Evolutionary conservation across 2,329 filamentous ascomycete species (phyloP).

Genomic region (Clarireedia sp.): DNA sequence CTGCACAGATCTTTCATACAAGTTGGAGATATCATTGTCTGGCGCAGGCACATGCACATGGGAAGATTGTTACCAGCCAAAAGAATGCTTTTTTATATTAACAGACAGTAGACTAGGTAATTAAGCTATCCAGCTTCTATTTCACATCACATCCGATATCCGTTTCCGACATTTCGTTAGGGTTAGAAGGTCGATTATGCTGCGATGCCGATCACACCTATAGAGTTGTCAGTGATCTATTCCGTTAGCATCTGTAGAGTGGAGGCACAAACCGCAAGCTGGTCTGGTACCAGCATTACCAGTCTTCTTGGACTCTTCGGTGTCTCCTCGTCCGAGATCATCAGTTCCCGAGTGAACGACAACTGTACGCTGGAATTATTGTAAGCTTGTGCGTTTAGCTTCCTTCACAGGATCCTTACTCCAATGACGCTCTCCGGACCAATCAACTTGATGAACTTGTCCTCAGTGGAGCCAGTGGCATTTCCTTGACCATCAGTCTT

Average conservation of each 20-base stretch:
- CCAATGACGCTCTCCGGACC: slow-evolving; percentile 91
- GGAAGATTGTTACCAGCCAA: neutral
- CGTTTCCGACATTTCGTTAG: neutral
- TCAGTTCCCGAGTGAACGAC: slow-evolving; percentile 94
- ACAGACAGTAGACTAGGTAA: neutral
- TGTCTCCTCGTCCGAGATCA: slow-evolving; percentile 85
- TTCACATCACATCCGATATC: neutral
- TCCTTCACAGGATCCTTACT: slow-evolving; percentile 40
- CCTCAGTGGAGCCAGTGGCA: slow-evolving; percentile 68
- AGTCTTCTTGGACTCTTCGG: slow-evolving; percentile 96
- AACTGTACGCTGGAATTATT: slow-evolving; percentile 64
- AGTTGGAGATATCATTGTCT: neutral
- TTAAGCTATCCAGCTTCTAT: neutral
- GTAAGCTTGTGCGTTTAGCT: slow-evolving; percentile 19
- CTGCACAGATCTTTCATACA: no score
- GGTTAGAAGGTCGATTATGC: slow-evolving; percentile 40
- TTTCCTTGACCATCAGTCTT: slow-evolving; percentile 91
- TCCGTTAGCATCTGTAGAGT: no score
- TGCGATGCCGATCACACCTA: slow-evolving; percentile 84
- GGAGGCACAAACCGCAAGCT: slow-evolving; percentile 63
- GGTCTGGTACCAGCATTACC: slow-evolving; percentile 90
- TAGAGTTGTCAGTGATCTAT: slow-evolving; percentile 8
- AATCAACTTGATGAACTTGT: slow-evolving; percentile 89
- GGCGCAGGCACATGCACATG: neutral
- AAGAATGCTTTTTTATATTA: neutral